Evolutionary conservation across 768 basidiomycete genomes (phyloP).

Genomic region (Pleurotus tuoliensis): DNA sequence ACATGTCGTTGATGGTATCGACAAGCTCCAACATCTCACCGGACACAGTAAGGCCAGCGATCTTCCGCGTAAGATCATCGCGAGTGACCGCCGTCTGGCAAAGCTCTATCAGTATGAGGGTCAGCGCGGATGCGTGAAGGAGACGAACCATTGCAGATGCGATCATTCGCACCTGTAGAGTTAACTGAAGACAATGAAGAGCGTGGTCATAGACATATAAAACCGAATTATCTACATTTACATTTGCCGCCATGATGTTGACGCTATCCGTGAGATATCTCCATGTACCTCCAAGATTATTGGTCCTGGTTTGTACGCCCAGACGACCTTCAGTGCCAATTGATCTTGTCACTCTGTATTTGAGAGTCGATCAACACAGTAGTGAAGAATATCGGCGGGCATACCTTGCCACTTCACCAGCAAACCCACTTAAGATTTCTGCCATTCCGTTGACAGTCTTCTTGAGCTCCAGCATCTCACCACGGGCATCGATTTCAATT

Average conservation of each 20-base stretch:
- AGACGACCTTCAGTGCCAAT: slow-evolving; percentile 94
- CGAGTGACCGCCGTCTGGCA: slow-evolving; percentile 79
- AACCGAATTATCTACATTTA: slow-evolving; percentile 29
- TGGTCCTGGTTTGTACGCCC: slow-evolving; percentile 91
- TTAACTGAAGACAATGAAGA: slow-evolving; percentile 50
- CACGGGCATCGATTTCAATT: slow-evolving; percentile 85
- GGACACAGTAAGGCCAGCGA: slow-evolving; percentile 84
- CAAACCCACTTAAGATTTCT: slow-evolving; percentile 76
- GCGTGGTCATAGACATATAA: not conserved
- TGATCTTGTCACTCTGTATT: slow-evolving; percentile 77
- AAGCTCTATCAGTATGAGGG: not conserved
- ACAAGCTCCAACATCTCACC: slow-evolving; percentile 94
- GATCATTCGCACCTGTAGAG: slow-evolving; percentile 88
- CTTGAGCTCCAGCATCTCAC: slow-evolving; percentile 86
- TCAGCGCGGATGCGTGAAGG: not conserved
- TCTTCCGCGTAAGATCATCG: slow-evolving; percentile 91
- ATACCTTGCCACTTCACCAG: slow-evolving; percentile 58
- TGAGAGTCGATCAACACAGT: not conserved
- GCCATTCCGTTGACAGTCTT: slow-evolving; percentile 96
- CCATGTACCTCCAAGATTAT: slow-evolving; percentile 95
- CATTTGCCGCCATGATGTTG: slow-evolving; percentile 92
- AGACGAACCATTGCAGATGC: slow-evolving; percentile 79
- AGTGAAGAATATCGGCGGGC: too few relatives aligned
- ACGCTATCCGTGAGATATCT: slow-evolving; percentile 94
- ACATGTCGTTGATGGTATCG: slow-evolving; percentile 94